Conservation (phyloP, 208 protist species). For the Acanthamoeba healyi region DNA sequence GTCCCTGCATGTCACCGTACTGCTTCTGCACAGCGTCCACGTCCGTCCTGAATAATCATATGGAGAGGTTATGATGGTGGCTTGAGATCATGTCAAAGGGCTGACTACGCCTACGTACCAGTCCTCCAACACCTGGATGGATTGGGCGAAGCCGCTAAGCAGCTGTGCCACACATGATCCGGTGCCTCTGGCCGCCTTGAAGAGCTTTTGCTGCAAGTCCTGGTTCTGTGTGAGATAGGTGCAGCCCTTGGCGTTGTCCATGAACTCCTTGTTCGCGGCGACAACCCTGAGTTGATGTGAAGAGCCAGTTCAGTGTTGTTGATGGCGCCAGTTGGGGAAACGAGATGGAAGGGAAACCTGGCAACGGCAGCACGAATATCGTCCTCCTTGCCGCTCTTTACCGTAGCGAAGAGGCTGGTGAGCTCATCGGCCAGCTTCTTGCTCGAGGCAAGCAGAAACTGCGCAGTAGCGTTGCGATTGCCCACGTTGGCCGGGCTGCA, state of each 20-base stretch:
- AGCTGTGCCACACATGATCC: constrained; percentile 18
- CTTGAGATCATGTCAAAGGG: too few species aligned
- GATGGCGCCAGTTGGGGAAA: too few species aligned
- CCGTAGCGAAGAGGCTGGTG: background rate
- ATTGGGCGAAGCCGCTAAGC: background rate
- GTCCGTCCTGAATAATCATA: constrained; percentile 20
- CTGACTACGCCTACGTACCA: background rate
- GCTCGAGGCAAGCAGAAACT: constrained; percentile 59
- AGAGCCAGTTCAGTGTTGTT: too few species aligned
- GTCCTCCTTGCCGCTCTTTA: constrained; percentile 49
- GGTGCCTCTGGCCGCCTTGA: constrained; percentile 20
- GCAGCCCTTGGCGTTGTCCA: constrained; percentile 68
- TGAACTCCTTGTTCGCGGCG: constrained; percentile 49
- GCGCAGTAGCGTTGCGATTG: constrained; percentile 54
- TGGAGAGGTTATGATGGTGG: too few species aligned
- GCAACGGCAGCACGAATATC: constrained; percentile 40
- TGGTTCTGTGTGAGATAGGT: constrained; percentile 46
- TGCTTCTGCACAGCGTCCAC: background rate
- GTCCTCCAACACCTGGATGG: background rate
- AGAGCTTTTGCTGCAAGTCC: constrained; percentile 3
- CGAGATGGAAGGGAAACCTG: background rate
- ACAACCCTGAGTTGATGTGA: background rate
- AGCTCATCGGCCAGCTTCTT: constrained; percentile 59
- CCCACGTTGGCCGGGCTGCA: constrained; percentile 61
- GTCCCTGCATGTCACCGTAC: background rate